A percentile compares a stretch with the other conserved stretches of the same genome.
Evolutionary conservation across 441 rosid species (phyloP).

Genomic region (Euphorbia celastroides): DNA sequence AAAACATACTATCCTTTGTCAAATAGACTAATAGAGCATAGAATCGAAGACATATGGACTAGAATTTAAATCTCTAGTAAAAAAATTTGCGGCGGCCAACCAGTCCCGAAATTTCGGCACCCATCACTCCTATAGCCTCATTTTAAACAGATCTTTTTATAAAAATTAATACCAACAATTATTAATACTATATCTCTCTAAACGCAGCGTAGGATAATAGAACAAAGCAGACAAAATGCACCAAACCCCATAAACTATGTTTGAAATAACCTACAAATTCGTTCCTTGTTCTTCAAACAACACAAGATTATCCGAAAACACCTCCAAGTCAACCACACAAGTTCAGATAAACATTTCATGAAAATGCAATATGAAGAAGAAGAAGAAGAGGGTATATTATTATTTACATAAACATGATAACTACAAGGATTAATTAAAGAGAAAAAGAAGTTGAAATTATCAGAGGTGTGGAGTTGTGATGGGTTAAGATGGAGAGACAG

Average conservation of each 20-base stretch:
- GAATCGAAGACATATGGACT: neutral
- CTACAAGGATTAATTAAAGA: slow-evolving; percentile 3
- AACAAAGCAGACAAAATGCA: slow-evolving; percentile 19
- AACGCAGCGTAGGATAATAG: neutral
- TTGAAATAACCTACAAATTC: neutral
- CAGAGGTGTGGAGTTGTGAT: slow-evolving; percentile 24
- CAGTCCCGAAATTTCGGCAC: slow-evolving; percentile 63
- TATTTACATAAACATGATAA: slow-evolving; percentile 27
- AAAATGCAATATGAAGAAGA: neutral
- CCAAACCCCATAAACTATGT: slow-evolving; percentile 10
- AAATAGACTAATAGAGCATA: too few species aligned
- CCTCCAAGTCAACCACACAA: neutral
- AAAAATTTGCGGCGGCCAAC: slow-evolving; percentile 49
- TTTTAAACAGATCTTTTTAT: neutral
- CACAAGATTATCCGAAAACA: neutral
- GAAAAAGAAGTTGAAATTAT: slow-evolving; percentile 25
- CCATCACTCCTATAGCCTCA: slow-evolving; percentile 45
- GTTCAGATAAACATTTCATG: neutral
- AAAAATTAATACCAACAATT: neutral
- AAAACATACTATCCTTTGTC: too few species aligned
- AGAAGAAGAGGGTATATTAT: slow-evolving; percentile 13
- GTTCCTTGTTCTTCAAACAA: neutral
- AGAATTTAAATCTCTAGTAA: slow-evolving; percentile 6
- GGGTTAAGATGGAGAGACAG: slow-evolving; percentile 27
- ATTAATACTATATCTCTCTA: neutral